Evolutionary conservation across 306 rosid species (phyloP), one percentile per base, ranked within the genome.

Genomic region (Acacia confusa): DNA sequence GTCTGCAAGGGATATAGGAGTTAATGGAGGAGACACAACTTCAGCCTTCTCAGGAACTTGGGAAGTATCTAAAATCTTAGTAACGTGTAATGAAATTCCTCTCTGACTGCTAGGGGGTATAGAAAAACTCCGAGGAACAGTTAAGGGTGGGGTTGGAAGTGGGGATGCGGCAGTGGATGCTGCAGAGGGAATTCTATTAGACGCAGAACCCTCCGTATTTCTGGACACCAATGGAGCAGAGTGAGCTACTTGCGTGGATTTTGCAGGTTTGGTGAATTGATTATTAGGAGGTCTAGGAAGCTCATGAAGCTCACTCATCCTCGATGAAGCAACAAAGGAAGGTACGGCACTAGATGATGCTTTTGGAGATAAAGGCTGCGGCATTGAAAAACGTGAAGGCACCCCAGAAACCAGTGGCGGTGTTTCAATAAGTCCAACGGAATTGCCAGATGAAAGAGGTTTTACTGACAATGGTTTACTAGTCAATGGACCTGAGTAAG

Each of bases 261-360:
- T 92, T 57, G 84, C 74, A 61, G 86, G 66, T 74, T 88, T 94
- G 64, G 78, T 73, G 72, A 82, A 77, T 45, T 64, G 88, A 78
- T 78, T 86, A 73, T 87, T 90, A 22, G 98, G 98, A 17, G 98
- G 98, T 83, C 98, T 90, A 67, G 98, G 98, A 88, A 94, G 98
- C 89, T 92, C 98, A 38, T 94, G 97, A 83, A 94, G 92, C 87
- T 94, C 98, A 79, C 95, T 94, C 83, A 91, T 92, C 88, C 84
- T 86, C 14, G 97, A 91, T 34, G 97, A 91, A 52, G 95, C 90
- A 80, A 83, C 91, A 55, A 67, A 92, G 73, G 97, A 93, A 45
- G 97, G 95, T 32, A 94, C 91, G 84, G 94, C 88, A 85, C 78
- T 69, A 12, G 94, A 91, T 34, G 98, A 94, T 79, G 84, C 84